Evolutionary conservation across 441 rosid genomes (phyloP), one percentile per base, ranked within the genome.

Genomic region (Bruguiera hainesii): DNA sequence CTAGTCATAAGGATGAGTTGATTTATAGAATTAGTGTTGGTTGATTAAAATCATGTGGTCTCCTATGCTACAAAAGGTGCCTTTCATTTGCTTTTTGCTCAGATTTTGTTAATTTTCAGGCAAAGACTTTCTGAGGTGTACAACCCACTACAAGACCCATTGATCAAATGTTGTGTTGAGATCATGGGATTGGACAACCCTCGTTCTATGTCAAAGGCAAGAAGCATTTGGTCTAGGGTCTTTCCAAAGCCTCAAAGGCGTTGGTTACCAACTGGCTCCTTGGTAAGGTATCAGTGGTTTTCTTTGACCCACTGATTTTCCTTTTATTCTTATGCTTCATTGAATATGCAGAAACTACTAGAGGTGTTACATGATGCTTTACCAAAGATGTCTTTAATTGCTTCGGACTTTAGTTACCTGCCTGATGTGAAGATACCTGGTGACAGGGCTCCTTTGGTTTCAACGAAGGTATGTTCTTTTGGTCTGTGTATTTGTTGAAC

Each of bases 181-280:
- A 77, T 91, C 19, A 59, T 87, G 72, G 95, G 88, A 76, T 63
- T 67, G 58, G 87, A 79, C 64, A 70, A 75, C 66, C 64, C 78
- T 57, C 78, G 82, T 23, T 70, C 83, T 6, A 46, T 60, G 56
- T 78, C 85, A 61, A 79, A 60, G 65, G 81, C 80, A 8, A 73
- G 70, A 78, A 79, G 66, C 49, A 56, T 91, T 50, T 91, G 92
- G 96, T 88, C 87, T 31, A 88, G 84, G 76, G 61, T 94, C 76
- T 85, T 91, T 74, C 96, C 98, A 59, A 89, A 84, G 72, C 90
- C 97, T 71, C 82, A 83, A 79, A 88, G 98, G 80, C 80, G 88
- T 73, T 94, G 99, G 99, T 89, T 94, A 68, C 99, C 96, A 0
- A 94, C 98, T 5, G 97, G 99, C 64, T 89, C 91, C 83, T 79